A percentile compares a stretch with the other conserved stretches of the same genome.
phyloP scores from a whole-genome alignment of 208 protist species.

The Trypanosoma vivax region DNA sequence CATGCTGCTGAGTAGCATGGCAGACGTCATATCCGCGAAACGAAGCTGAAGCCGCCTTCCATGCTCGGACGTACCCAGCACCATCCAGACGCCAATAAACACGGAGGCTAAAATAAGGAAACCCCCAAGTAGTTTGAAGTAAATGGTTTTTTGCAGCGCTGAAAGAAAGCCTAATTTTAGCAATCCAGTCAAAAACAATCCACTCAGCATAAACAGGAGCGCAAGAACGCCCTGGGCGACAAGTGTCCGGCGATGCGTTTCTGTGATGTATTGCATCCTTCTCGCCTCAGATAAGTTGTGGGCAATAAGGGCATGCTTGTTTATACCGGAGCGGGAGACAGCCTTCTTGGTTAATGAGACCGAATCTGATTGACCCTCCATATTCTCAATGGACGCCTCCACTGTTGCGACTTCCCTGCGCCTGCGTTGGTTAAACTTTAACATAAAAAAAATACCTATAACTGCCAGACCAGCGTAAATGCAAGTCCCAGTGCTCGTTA shows the following conservation, averaged over 20 bases:
- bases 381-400: neutral
- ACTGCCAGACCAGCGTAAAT: constrained; percentile 22
- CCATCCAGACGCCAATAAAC: constrained; percentile 27
- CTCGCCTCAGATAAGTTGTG: constrained; percentile 19
- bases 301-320: constrained; percentile 35
- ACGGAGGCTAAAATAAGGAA: constrained; percentile 16
- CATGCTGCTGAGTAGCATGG: constrained; percentile 23
- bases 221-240: constrained; percentile 21
- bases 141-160: constrained; percentile 28
- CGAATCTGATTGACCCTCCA: constrained; percentile 13
- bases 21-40: constrained; percentile 13
- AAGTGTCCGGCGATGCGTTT: constrained; percentile 19
- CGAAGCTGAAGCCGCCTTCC: constrained; percentile 25
- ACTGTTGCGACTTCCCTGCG: constrained; percentile 19
- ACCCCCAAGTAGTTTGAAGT: constrained; percentile 23
- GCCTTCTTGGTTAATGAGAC: constrained; percentile 29
- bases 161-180: neutral
- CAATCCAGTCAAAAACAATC: constrained; percentile 25
- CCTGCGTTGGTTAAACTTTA: constrained; percentile 8
- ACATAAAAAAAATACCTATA: constrained; percentile 18
- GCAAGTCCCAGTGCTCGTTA: constrained; percentile 25
- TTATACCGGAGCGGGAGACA: constrained; percentile 36
- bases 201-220: constrained; percentile 27
- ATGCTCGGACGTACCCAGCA: constrained; percentile 24
- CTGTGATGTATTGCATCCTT: constrained; percentile 15